Evolutionary conservation across 768 basidiomycete genomes (phyloP), one percentile per base, ranked within the genome.

Genomic region (Termitomyces sp.): DNA sequence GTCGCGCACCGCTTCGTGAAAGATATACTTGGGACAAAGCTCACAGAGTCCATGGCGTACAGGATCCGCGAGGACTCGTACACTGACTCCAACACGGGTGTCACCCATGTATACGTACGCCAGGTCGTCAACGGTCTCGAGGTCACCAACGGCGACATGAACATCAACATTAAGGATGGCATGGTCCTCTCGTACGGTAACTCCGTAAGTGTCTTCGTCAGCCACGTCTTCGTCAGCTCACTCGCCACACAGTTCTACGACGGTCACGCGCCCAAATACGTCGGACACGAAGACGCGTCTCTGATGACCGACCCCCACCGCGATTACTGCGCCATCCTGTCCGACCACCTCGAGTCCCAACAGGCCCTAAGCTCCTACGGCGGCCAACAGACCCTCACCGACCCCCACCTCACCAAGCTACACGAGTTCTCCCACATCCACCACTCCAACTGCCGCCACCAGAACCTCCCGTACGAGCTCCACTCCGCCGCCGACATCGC

Each of bases 91-190:
- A 84, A 82, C 59, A 94, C 91, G 2, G 90, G 89, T n/a, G 80
- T 97, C 51, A 88, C 92, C 30, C 94, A 98, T 73, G 79, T 94
- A 64, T 96, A 95, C 69, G 86, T 89, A 60, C 83, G 88, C 64
- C 95, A 99, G 75, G 61, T 90, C 57, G 74, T 95, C 66, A 86
- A 90, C 57, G 94, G 93, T 14, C 76, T 96, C 45, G 92, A 96
- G 68, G 93, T 99, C 16, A 81, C 82, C 12, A 93, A 97, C 66
- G 92, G 91, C 30, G 89, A 97, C 72, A 84, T 97, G 77, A 98
- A 98, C 71, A 74, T 99, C 68, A 97, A 98, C 76, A 78, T 98
- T 72, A 87, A 87, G 73, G 82, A 90, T 55, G 94, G 93, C 44
- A 74, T 81, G 64, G 82, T 98, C 20, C 67, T 98, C 47, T 95